Evolutionary conservation across 2,329 filamentous ascomycete species (phyloP), one percentile per base, ranked within the genome.

Genomic region (Talaromyces sp.): DNA sequence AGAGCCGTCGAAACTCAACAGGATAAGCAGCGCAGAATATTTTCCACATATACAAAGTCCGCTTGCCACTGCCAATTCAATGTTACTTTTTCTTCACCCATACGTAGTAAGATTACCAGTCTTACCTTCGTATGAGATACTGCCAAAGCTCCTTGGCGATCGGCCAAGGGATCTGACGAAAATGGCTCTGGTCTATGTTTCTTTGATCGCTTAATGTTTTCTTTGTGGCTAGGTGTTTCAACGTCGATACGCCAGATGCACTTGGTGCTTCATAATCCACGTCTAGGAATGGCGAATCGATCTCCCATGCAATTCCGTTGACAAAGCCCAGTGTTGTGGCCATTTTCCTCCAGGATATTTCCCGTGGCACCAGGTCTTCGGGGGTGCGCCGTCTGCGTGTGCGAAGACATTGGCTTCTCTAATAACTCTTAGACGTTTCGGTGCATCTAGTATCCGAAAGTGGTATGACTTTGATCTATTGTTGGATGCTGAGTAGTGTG

Each of bases 11-110:
- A 45, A 82, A 80, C 40, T 79, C 68, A 8, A 61, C 45, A 8
- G 77, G 75, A 69, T 81, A 81, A 19, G 68, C 71, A 4, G 69
- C 74, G 17, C 75, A 74, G 61, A 80, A 73, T n/a, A 80, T 70
- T 47, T 78, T 80, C 80, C 80, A 82, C 69, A 79, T 76, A 61
- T 80, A 72, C 31, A 80, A 68, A 25, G 77, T 82, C 66, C 74
- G 70, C 45, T 74, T 77, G 17, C 70, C 68, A 66, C 77, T 79
- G 58, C n/a, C 38, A 49, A 61, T 10, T 27, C 27, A 11, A 64
- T 53, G 19, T 58, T 38, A 70, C 43, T 60, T 38, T 60, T 17
- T 7, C 15, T 13, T 34, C 29, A 22, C 19, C 43, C 22, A 27
- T 13, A 43, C 60, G 27, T 19, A 56, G 7, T 34, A 34, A 34